Conservation (phyloP, 2,329 filamentous ascomycete species). For the Monilinia aucupariae region DNA sequence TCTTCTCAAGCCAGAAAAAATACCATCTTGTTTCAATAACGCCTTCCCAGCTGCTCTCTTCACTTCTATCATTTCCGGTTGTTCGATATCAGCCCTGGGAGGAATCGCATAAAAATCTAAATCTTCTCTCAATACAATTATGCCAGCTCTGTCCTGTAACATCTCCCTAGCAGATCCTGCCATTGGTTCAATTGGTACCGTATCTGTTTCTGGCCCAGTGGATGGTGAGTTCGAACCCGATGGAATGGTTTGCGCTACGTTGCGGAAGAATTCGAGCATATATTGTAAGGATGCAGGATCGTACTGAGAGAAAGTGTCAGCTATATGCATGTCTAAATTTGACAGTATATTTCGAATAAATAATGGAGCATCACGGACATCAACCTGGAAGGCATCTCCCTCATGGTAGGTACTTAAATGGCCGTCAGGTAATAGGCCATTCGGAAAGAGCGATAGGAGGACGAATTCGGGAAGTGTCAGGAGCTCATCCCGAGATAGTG, state of each 20-base stretch:
- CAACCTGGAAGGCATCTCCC: slow-evolving; percentile 90
- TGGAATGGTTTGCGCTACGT: slow-evolving; percentile 93
- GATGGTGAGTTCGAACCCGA: slow-evolving; percentile 62
- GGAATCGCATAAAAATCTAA: slow-evolving; percentile 97
- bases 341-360: slow-evolving; percentile 32
- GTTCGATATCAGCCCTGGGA: slow-evolving; percentile 74
- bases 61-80: slow-evolving; percentile 88
- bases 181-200: slow-evolving; percentile 66
- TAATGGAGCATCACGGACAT: slow-evolving; percentile 60
- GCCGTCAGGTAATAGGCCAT: slow-evolving; percentile 94
- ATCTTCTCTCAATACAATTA: slow-evolving; percentile 94
- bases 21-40: slow-evolving; percentile 84
- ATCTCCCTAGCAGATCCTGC: slow-evolving; percentile 66
- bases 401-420: slow-evolving; percentile 92
- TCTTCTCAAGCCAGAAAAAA: slow-evolving; percentile 90
- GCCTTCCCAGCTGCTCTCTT: slow-evolving; percentile 86
- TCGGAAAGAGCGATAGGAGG: slow-evolving; percentile 92
- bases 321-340: slow-evolving; percentile 40
- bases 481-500: slow-evolving; percentile 88
- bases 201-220: slow-evolving; percentile 58
- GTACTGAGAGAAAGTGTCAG: slow-evolving; percentile 61
- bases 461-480: slow-evolving; percentile 96
- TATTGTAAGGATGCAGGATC: slow-evolving; percentile 94
- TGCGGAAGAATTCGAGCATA: slow-evolving; percentile 98
- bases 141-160: slow-evolving; percentile 83